Conservation (phyloP, 768 basidiomycete genomes). For the Phlebiopsis gigantea region DNA sequence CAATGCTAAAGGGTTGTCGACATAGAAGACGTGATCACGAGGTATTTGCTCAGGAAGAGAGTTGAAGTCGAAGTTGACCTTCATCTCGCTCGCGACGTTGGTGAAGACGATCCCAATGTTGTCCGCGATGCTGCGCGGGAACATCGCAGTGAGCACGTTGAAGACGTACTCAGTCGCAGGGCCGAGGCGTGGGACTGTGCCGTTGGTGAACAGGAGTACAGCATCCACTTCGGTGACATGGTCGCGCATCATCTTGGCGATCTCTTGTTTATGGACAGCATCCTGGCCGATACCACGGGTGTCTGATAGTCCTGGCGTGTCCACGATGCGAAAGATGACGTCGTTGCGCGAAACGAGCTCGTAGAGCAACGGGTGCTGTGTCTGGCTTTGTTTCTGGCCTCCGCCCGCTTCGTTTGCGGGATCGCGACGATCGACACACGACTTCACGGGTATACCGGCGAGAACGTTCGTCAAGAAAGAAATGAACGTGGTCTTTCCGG, state of each 20-base stretch:
- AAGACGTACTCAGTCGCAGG: not conserved
- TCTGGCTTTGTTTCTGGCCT: not conserved
- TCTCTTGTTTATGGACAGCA: not conserved
- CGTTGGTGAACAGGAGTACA: not conserved
- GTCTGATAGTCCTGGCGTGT: not conserved
- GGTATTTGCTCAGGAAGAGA: not conserved
- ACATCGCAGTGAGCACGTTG: not conserved
- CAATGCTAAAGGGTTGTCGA: not conserved
- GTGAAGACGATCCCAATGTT: not conserved
- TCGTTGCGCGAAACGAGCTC: not conserved
- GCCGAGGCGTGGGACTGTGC: not conserved
- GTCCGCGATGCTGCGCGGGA: not conserved
- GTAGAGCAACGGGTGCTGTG: not conserved
- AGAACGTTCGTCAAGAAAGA: not conserved
- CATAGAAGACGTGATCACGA: not conserved
- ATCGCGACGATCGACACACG: not conserved
- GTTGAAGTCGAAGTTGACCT: not conserved
- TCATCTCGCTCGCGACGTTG: not conserved
- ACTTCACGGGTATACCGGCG: not conserved
- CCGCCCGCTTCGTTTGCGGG: not conserved
- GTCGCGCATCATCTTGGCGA: not conserved
- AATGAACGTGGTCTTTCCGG: not conserved
- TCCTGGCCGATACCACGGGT: not conserved
- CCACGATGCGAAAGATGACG: not conserved
- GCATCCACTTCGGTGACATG: not conserved